Base-by-base conservation (phyloP, 139 green algal species). In the Coelastrella sp. region DNA sequence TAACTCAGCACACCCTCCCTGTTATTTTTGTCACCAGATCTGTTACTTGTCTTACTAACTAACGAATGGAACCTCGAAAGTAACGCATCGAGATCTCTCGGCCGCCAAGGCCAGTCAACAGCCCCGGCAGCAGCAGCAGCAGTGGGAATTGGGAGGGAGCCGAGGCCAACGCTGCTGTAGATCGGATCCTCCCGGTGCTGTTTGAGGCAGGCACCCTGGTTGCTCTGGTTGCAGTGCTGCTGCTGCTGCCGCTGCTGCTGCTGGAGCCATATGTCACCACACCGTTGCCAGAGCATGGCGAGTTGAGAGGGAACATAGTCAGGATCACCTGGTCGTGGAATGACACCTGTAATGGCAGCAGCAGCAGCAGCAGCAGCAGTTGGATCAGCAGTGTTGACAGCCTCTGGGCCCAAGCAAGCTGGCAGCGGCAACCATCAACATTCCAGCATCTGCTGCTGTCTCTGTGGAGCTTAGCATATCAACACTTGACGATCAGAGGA, bases 81-180 rank as follows among this genome's bases (percentile, higher is more conserved):
- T 56, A 89, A 68, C 16, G 83, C 83, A 54, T 89, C 83, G 5
- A 89, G 56, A 16, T 89, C 83, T 10, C 83, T 16, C 4, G 83
- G 83, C 8, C 71, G 47, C 83, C 83, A 89, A 3, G 83, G 83
- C 83, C 83, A 89, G 68, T 89, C 83, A 10, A 88, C 82, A 10
- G 57, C 7, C 58, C 19, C 13, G 56, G 56, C 78, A 85, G 54
- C 78, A n/a, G 80, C 54, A 14, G 80, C 58, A n/a, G 80, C 32
- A 47, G 32, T 66, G 54, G 56, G 54, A 16, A 16, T 14, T 54
- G 80, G 80, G 14, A 73, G 20, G 7, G 13, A 5, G 10, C 11
- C 80, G 0, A 58, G 22, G 6, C 78, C 74, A 60, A 58, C n/a
- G 74, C 22, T 58, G 22, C 7, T 23, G 74, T 23, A 80, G 23